A percentile compares a stretch with the other conserved stretches of the same genome.
These are phyloP conservation scores for Microbotryum silenes-acaulis DNA, from an alignment of 1,284 basidiomycete genomes.

Conservation along the genomic window DNA sequence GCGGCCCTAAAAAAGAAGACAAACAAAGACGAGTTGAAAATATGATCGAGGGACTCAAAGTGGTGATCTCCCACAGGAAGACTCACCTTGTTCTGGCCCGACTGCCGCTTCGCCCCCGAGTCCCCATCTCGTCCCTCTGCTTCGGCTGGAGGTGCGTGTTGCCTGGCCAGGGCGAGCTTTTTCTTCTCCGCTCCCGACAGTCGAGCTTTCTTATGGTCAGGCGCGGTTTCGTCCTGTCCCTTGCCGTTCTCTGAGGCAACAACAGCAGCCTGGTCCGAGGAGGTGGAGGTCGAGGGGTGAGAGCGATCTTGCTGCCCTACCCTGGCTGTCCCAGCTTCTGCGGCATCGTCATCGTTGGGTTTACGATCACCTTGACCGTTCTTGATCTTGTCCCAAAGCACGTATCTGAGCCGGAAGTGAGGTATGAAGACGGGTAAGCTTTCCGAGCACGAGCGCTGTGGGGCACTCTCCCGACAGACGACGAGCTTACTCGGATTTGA, in stretches of 20 bases:
- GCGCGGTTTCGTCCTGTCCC: conserved; percentile 1
- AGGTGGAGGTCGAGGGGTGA: neutral
- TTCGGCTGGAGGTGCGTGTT: conserved; percentile 4
- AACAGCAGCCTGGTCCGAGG: no score
- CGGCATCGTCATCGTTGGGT: conserved; percentile 51
- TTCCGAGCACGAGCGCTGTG: conserved; percentile 4
- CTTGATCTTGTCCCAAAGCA: conserved; percentile 45
- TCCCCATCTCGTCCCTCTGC: neutral
- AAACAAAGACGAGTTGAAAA: no score
- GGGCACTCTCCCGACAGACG: neutral
- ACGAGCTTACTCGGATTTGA: conserved; percentile 62
- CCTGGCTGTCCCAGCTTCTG: conserved; percentile 49
- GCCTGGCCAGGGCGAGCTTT: conserved; percentile 13
- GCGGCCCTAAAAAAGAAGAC: conserved; percentile 5
- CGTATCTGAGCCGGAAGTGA: conserved; percentile 48
- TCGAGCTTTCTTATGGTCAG: conserved; percentile 22
- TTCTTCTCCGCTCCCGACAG: conserved; percentile 32
- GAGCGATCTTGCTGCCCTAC: conserved; percentile 20
- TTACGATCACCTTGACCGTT: conserved; percentile 44
- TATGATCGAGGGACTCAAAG: no score
- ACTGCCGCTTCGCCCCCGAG: conserved; percentile 4
- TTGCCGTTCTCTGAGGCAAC: no score
- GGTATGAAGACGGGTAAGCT: neutral
- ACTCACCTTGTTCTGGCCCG: conserved; percentile 68
- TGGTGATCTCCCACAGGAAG: conserved; percentile 45